Evolutionary conservation across 371 early-diverging fungal genomes (phyloP).

Genomic region (Lichtheimia ornata): DNA sequence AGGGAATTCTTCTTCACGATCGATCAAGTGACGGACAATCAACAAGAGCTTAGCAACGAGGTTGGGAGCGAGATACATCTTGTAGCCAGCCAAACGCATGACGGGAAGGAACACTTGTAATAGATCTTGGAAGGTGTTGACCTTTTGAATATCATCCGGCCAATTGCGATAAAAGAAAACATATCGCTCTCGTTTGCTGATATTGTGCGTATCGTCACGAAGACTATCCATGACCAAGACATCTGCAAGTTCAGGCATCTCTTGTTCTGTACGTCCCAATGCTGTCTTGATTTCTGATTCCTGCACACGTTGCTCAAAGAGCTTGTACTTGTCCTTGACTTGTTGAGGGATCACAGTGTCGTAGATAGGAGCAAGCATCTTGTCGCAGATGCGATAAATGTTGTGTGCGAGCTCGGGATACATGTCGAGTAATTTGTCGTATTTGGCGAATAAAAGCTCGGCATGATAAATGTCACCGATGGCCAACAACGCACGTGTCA

Average conservation of each 20-base stretch:
- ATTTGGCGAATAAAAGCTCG: conserved; percentile 50
- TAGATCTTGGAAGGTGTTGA: conserved; percentile 40
- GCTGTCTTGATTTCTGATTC: conserved; percentile 30
- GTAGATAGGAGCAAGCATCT: conserved; percentile 59
- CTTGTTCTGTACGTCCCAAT: conserved; percentile 4
- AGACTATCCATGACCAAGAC: conserved; percentile 30
- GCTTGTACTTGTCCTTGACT: conserved; percentile 14
- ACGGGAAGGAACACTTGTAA: conserved; percentile 47
- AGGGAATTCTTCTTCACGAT: conserved; percentile 27
- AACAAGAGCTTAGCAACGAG: conserved; percentile 44
- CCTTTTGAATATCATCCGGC: conserved; percentile 45
- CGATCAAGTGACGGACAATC: conserved; percentile 40
- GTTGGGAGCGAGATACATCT: conserved; percentile 47
- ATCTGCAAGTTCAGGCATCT: conserved; percentile 22
- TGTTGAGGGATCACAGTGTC: conserved; percentile 38
- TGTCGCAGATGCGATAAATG: conserved; percentile 62
- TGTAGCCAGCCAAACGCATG: conserved; percentile 52
- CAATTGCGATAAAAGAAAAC: conserved; percentile 67
- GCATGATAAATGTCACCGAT: conserved; percentile 69
- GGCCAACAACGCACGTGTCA: conserved; percentile 63
- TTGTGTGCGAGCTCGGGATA: conserved; percentile 64
- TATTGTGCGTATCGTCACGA: conserved; percentile 25
- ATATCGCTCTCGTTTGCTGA: conserved; percentile 32
- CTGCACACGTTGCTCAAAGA: conserved; percentile 28
- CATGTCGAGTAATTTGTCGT: conserved; percentile 59